These are phyloP conservation scores for Pythium vanterpoolii DNA, from an alignment of 352 stramenopile species.

Conservation along the genomic window DNA sequence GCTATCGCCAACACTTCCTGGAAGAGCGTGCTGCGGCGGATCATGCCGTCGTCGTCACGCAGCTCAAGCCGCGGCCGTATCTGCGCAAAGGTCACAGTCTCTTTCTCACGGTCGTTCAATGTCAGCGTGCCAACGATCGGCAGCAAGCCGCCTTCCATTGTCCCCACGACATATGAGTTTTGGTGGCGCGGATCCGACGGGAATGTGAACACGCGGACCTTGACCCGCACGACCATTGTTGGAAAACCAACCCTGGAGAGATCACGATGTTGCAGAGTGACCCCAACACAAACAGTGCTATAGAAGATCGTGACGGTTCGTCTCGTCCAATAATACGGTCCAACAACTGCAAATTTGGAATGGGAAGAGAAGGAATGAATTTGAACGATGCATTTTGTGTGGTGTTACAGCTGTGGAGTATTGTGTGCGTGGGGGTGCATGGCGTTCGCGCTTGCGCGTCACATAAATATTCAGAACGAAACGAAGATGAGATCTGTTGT, in stretches of 20 bases:
- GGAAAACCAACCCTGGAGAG: not conserved
- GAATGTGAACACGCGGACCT: slow-evolving; percentile 79
- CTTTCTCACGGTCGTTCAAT: slow-evolving; percentile 55
- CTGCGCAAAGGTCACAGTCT: slow-evolving; percentile 56
- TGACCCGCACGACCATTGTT: slow-evolving; percentile 40
- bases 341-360: too few species aligned
- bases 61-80: slow-evolving; percentile 67
- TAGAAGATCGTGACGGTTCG: not conserved
- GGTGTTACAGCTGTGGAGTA: not conserved
- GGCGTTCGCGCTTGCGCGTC: too few species aligned
- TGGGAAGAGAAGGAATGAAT: not conserved
- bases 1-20: slow-evolving; percentile 74
- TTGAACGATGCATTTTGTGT: not conserved
- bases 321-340: not conserved
- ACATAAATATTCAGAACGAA: slow-evolving; percentile 10
- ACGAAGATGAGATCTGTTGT: not conserved
- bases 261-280: not conserved
- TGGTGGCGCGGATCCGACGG: slow-evolving; percentile 57
- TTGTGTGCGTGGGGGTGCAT: not conserved
- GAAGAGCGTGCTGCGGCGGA: slow-evolving; percentile 66
- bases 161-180: slow-evolving; percentile 79
- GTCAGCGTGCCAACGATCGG: slow-evolving; percentile 63
- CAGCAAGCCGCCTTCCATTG: slow-evolving; percentile 48
- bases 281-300: not conserved
- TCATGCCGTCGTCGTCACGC: slow-evolving; percentile 56